Evolutionary conservation across 1,284 basidiomycete species (phyloP).

Genomic region (Hymenochaete sp.): DNA sequence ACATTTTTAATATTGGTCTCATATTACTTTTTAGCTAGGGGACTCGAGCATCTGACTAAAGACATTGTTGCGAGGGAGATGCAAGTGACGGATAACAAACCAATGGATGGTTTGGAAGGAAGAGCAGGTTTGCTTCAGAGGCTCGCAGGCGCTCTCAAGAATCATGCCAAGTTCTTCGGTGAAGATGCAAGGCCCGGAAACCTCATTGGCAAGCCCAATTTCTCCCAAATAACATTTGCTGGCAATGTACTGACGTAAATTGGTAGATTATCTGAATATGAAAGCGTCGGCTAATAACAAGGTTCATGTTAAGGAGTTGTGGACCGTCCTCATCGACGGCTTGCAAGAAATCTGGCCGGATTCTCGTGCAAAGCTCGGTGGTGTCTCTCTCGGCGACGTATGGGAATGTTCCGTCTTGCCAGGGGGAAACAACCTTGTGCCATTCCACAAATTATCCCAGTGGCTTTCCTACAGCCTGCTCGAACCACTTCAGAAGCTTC

Average conservation of each 20-base stretch:
- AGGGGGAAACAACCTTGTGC: conserved; percentile 68
- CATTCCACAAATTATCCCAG: conserved; percentile 92
- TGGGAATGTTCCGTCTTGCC: conserved; percentile 70
- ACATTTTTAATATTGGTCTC: conserved; percentile 1
- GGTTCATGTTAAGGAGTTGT: conserved; percentile 64
- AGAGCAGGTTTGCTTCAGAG: conserved; percentile 69
- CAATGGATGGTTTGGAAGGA: conserved; percentile 87
- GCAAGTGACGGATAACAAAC: conserved; percentile 75
- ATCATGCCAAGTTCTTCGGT: conserved; percentile 63
- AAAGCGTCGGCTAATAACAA: conserved; percentile 37
- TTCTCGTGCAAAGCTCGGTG: conserved; percentile 59
- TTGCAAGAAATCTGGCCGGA: conserved; percentile 85
- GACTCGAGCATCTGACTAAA: conserved; percentile 57
- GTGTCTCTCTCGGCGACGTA: conserved; percentile 76
- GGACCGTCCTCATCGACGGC: conserved; percentile 77
- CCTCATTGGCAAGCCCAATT: conserved; percentile 52
- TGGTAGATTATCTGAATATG: conserved; percentile 60
- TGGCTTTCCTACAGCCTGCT: conserved; percentile 89
- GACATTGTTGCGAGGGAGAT: conserved; percentile 61
- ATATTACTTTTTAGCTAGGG: conserved; percentile 44
- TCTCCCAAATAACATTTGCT: neutral
- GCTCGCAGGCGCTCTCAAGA: conserved; percentile 61
- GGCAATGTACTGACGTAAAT: neutral
- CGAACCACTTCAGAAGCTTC: conserved; percentile 69
- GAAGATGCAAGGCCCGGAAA: conserved; percentile 69